Evolutionary conservation across 257 asterid genomes (phyloP).

Genomic region (Salvia splendens): DNA sequence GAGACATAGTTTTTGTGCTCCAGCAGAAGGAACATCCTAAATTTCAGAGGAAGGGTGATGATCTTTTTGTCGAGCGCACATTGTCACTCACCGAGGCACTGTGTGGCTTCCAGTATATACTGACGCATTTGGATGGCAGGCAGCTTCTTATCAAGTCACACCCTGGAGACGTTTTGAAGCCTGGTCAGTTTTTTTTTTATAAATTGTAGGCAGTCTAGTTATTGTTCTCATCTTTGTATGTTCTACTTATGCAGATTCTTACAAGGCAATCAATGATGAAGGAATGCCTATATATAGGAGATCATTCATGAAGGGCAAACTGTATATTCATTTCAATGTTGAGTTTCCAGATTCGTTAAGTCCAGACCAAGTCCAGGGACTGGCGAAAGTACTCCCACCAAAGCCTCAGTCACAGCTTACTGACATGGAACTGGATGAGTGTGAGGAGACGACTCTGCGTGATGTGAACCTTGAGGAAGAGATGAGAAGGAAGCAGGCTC

Average conservation of each 20-base stretch:
- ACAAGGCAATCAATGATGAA: constrained; percentile 64
- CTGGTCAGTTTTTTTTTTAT: constrained; percentile 32
- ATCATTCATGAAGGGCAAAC: constrained; percentile 62
- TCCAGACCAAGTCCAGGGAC: constrained; percentile 40
- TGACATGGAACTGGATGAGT: constrained; percentile 61
- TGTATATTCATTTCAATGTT: constrained; percentile 55
- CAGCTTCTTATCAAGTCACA: constrained; percentile 53
- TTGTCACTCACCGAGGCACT: constrained; percentile 50
- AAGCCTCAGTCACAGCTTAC: constrained; percentile 44
- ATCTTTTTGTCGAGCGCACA: constrained; percentile 49
- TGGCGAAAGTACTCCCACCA: constrained; percentile 44
- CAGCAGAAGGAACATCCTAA: constrained; percentile 57
- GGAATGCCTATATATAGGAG: constrained; percentile 60
- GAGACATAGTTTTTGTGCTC: constrained; percentile 59
- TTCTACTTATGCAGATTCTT: constrained; percentile 39
- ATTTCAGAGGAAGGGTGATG: constrained; percentile 55
- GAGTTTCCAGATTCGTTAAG: constrained; percentile 54
- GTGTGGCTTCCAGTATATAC: constrained; percentile 53
- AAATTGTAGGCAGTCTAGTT: neutral
- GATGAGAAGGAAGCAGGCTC: constrained; percentile 55
- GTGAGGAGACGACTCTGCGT: constrained; percentile 59
- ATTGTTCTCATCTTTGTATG: neutral
- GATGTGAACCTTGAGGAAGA: constrained; percentile 60
- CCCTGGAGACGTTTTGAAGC: constrained; percentile 59
- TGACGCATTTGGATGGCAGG: constrained; percentile 52